Percentiles rank a stretch among this genome's conserved stretches.
These are phyloP conservation scores for Pycnococcus provasolii DNA, from an alignment of 139 green algal genomes.

Conservation along the genomic window DNA sequence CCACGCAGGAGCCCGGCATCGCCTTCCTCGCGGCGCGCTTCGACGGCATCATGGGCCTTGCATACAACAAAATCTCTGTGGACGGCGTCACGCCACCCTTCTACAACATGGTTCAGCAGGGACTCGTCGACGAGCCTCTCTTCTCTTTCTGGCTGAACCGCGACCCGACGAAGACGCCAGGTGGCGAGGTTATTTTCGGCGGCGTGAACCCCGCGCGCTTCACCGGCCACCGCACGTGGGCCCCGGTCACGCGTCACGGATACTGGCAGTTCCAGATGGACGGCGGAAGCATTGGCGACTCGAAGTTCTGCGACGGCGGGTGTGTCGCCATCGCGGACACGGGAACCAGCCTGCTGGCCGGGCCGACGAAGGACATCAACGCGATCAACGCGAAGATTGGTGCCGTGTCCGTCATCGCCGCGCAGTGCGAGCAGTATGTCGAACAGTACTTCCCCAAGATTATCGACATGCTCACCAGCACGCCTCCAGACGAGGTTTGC, in stretches of 20 bases:
- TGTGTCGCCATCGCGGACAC: constrained; percentile 89
- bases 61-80: constrained; percentile 83
- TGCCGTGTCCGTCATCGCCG: constrained; percentile 32
- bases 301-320: constrained; percentile 38
- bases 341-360: constrained; percentile 71
- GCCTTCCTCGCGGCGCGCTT: constrained; percentile 93
- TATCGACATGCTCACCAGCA: constrained; percentile 47
- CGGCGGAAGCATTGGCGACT: constrained; percentile 40
- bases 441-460: constrained; percentile 36
- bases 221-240: constrained; percentile 78
- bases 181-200: constrained; percentile 88
- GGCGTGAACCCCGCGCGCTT: constrained; percentile 77
- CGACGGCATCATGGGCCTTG: constrained; percentile 95
- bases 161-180: constrained; percentile 43
- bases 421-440: constrained; percentile 65
- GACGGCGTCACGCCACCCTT: constrained; percentile 66
- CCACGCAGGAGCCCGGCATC: constrained; percentile 72
- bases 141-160: constrained; percentile 97
- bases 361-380: constrained; percentile 54
- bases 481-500: constrained; percentile 47
- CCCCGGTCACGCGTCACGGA: constrained; percentile 54
- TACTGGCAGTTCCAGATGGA: constrained; percentile 97
- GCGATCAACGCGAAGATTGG: constrained; percentile 54
- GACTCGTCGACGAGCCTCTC: constrained; percentile 62
- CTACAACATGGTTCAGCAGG: constrained; percentile 70